Percentiles rank a stretch among this genome's conserved stretches.
Evolutionary conservation across 106 monocot genomes (phyloP).

Genomic region (Phalaenopsis aphrodite): DNA sequence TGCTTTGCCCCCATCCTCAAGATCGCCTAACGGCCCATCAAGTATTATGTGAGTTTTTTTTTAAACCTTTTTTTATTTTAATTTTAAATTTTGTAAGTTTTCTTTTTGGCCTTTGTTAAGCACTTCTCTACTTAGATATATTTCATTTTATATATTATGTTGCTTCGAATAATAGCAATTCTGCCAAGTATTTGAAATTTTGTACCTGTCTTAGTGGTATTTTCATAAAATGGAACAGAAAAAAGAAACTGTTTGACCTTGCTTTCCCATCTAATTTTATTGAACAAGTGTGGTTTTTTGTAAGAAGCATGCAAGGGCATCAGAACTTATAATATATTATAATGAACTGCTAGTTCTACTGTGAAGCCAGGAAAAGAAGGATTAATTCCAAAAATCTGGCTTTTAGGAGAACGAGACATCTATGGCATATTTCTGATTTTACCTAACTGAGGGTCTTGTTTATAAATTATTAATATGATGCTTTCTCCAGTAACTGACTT

Average conservation of each 20-base stretch:
- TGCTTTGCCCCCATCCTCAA: conserved; percentile 46
- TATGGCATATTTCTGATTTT: no score
- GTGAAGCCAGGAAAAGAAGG: background rate
- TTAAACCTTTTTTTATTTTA: no score
- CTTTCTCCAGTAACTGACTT: no score
- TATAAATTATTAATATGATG: no score
- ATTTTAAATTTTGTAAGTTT: background rate
- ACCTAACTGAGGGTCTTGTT: no score
- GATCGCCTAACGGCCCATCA: conserved; percentile 54
- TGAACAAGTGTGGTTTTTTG: background rate
- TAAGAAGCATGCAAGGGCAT: background rate
- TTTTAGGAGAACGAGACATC: background rate
- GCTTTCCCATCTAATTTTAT: background rate
- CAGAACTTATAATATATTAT: background rate
- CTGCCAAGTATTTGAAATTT: no score
- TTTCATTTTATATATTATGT: background rate
- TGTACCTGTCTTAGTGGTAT: no score
- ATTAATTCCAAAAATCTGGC: background rate
- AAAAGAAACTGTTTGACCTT: background rate
- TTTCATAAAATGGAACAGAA: background rate
- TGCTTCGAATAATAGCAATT: no score
- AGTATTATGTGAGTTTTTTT: conserved; percentile 42
- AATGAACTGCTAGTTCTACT: background rate
- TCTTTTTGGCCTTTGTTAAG: background rate
- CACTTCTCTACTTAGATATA: background rate